These are phyloP conservation scores for Sonneratia caseolaris DNA, from an alignment of 345 rosid species.

Conservation along the genomic window DNA sequence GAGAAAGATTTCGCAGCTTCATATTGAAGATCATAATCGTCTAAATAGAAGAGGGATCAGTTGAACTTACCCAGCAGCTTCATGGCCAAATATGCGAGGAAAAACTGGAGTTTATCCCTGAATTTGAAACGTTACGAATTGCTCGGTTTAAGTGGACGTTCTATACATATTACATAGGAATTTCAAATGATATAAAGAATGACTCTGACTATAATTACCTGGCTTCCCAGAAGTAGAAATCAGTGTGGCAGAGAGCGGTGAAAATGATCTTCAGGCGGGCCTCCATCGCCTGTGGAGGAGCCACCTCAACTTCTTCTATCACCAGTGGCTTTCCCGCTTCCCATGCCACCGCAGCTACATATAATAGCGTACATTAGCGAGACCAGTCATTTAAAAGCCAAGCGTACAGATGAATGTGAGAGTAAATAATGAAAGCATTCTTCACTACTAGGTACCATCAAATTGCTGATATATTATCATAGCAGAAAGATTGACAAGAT, in stretches of 20 bases:
- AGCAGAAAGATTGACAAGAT: too few relatives aligned
- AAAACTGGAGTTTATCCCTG: slow-evolving; percentile 31
- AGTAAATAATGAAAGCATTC: not conserved
- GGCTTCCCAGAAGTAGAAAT: slow-evolving; percentile 49
- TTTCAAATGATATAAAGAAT: too few relatives aligned
- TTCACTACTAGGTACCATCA: too few relatives aligned
- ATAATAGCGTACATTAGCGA: not conserved
- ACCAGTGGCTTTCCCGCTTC: slow-evolving; percentile 50
- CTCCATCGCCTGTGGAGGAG: slow-evolving; percentile 37
- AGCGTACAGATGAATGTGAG: not conserved
- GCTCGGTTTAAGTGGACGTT: not conserved
- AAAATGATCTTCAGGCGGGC: slow-evolving; percentile 36
- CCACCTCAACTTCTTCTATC: slow-evolving; percentile 46
- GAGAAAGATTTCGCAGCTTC: too few relatives aligned
- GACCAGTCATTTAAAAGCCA: not conserved
- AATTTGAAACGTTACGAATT: not conserved
- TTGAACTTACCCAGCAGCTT: slow-evolving; percentile 28
- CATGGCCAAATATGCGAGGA: slow-evolving; percentile 35
- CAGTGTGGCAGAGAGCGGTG: slow-evolving; percentile 40
- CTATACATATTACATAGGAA: too few relatives aligned
- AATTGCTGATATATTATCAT: too few relatives aligned
- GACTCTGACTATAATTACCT: slow-evolving; percentile 13
- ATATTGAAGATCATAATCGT: not conserved
- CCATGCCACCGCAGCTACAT: slow-evolving; percentile 48
- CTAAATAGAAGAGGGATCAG: not conserved